Percentiles rank a stretch among this genome's conserved stretches.
Evolutionary conservation across 331 rosid genomes (phyloP).

Genomic region (Malus hybrid): DNA sequence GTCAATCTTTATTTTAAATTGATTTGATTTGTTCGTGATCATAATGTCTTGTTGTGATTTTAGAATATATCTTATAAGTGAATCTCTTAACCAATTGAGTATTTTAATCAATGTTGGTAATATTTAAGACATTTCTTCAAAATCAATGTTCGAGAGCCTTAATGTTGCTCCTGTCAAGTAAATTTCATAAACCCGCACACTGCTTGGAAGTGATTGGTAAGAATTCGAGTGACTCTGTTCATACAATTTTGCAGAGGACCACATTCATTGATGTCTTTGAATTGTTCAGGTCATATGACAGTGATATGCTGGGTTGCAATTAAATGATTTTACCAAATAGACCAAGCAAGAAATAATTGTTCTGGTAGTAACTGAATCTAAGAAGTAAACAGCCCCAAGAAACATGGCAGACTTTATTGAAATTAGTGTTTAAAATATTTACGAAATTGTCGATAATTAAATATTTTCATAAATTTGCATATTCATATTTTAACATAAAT

Average conservation of each 20-base stretch:
- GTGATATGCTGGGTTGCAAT: conserved; percentile 7
- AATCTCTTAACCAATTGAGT: not conserved
- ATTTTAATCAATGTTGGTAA: no score
- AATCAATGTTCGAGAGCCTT: no score
- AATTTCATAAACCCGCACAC: not conserved
- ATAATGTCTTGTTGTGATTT: no score
- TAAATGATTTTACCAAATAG: conserved; percentile 1
- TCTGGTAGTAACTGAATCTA: not conserved
- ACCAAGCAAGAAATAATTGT: not conserved
- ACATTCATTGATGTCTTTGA: not conserved
- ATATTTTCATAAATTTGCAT: no score
- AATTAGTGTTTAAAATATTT: no score
- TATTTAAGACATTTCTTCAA: no score
- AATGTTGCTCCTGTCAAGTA: no score
- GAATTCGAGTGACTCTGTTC: not conserved
- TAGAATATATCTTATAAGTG: no score
- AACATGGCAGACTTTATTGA: not conserved
- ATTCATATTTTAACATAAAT: no score
- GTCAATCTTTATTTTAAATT: no score
- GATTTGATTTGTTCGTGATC: no score
- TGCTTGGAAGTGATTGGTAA: not conserved
- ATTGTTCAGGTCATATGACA: conserved; percentile 7
- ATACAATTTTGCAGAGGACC: not conserved
- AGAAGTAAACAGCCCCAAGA: not conserved
- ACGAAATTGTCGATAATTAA: no score